These are phyloP conservation scores for Candida lessepsii DNA, from an alignment of 805 yeast species.

Conservation along the genomic window DNA sequence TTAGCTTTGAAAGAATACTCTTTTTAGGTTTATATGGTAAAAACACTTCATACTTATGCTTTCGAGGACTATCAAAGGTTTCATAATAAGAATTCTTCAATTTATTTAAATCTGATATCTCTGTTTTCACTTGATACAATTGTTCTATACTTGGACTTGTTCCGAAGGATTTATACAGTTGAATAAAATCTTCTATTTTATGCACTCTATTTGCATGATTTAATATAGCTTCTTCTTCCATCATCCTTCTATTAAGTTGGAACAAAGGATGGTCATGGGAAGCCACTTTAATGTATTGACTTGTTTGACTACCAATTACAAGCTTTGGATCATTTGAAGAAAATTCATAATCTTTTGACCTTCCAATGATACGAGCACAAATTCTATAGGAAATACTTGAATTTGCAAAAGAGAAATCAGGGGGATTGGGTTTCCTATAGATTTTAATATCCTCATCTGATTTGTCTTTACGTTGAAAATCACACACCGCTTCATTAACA, in stretches of 20 bases:
- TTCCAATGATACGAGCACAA: conserved; percentile 37
- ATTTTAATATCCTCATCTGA: conserved; percentile 6
- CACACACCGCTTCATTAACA: conserved; percentile 26
- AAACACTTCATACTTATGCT: conserved; percentile 27
- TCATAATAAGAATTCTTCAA: conserved; percentile 28
- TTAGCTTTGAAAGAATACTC: conserved; percentile 28
- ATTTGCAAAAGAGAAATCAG: conserved; percentile 31
- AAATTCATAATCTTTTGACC: conserved; percentile 30
- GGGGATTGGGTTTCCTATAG: conserved; percentile 9
- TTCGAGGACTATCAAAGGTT: conserved; percentile 14
- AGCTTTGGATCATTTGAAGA: conserved; percentile 18
- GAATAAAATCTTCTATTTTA: conserved; percentile 28
- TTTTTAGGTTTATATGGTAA: conserved; percentile 30
- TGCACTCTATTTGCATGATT: conserved; percentile 28
- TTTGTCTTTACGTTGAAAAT: conserved; percentile 12
- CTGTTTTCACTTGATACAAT: conserved; percentile 12
- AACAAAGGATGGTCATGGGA: conserved; percentile 24
- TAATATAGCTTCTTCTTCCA: conserved; percentile 33
- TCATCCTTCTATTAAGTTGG: conserved; percentile 29
- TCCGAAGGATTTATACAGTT: conserved; percentile 21
- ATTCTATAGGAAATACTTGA: conserved; percentile 33
- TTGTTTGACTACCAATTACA: conserved; percentile 30
- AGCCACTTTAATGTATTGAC: conserved; percentile 25
- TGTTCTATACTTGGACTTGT: conserved; percentile 11
- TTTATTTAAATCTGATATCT: conserved; percentile 27